A percentile compares a stretch with the other conserved stretches of the same genome.
phyloP scores from a whole-genome alignment of 2,329 filamentous ascomycete genomes.

The Dactylellina cionopaga region DNA sequence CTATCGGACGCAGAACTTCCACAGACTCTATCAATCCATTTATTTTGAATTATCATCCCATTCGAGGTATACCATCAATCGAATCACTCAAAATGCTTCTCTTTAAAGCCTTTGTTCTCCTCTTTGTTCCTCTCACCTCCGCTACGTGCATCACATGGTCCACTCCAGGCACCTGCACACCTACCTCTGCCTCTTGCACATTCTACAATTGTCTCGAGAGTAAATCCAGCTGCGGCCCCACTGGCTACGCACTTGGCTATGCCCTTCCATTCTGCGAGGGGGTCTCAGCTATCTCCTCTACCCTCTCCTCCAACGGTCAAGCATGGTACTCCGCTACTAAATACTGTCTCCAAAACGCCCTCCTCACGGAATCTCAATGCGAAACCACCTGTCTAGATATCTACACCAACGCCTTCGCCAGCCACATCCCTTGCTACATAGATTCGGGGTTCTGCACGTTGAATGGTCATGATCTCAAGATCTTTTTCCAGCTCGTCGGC shows the following conservation, averaged over 20 bases:
- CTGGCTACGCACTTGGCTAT: conserved; percentile 23
- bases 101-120: not conserved
- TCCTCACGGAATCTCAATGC: conserved; percentile 21
- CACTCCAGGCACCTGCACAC: conserved; percentile 30
- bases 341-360: conserved; percentile 36
- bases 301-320: conserved; percentile 27
- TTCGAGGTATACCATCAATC: not conserved
- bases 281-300: conserved; percentile 16
- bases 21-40: too few species aligned
- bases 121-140: conserved; percentile 23
- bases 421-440: conserved; percentile 34
- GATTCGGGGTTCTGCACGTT: conserved; percentile 24
- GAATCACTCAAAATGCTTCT: conserved; percentile 12
- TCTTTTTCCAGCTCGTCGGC: conserved; percentile 38
- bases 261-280: conserved; percentile 38
- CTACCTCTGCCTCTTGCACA: conserved; percentile 19
- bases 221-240: conserved; percentile 22
- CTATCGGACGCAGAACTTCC: too few species aligned
- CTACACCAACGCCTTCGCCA: conserved; percentile 41
- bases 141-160: conserved; percentile 26
- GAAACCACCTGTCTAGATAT: conserved; percentile 29
- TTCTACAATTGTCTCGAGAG: conserved; percentile 33
- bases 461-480: conserved; percentile 21
- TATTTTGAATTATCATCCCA: not conserved
- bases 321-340: conserved; percentile 34